A percentile compares a stretch with the other conserved stretches of the same genome.
These are phyloP conservation scores for Crithidia expoeki DNA, from an alignment of 208 protist genomes.

Conservation along the genomic window DNA sequence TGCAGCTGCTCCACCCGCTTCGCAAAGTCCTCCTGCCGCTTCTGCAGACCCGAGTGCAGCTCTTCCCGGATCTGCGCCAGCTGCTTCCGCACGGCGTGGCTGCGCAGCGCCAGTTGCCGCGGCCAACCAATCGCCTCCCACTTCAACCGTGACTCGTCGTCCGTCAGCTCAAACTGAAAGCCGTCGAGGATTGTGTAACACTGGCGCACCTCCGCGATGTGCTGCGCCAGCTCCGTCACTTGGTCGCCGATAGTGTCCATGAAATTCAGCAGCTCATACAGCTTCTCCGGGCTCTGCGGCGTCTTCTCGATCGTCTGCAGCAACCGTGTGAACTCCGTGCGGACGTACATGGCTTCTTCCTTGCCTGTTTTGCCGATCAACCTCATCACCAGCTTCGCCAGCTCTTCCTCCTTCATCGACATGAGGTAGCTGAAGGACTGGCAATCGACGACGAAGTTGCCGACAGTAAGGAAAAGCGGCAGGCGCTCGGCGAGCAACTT, in stretches of 20 bases:
- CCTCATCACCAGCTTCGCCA: conserved; percentile 93
- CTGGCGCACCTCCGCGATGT: conserved; percentile 91
- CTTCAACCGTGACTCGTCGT: conserved; percentile 93
- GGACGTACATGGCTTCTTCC: conserved; percentile 66
- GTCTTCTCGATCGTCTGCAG: conserved; percentile 78
- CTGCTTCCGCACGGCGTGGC: conserved; percentile 75
- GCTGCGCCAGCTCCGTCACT: conserved; percentile 67
- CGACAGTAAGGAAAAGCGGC: conserved; percentile 91
- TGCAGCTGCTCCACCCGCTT: conserved; percentile 93
- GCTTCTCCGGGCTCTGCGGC: conserved; percentile 88
- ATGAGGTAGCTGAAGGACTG: conserved; percentile 93
- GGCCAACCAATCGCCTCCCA: conserved; percentile 96
- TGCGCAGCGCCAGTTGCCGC: conserved; percentile 83
- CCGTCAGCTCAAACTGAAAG: conserved; percentile 92
- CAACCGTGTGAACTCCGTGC: conserved; percentile 89
- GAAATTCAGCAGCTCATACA: conserved; percentile 92
- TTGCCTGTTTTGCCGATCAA: conserved; percentile 90
- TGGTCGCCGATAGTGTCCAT: conserved; percentile 83
- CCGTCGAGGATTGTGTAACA: conserved; percentile 94
- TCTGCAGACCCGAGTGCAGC: conserved; percentile 89
- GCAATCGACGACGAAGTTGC: conserved; percentile 95
- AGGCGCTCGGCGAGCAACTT: conserved; percentile 89
- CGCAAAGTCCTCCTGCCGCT: conserved; percentile 94
- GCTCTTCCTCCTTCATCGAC: conserved; percentile 93
- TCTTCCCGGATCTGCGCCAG: conserved; percentile 93